Base-by-base conservation (phyloP, 1,139 yeast species). In the Saccharomyces hybrid region DNA sequence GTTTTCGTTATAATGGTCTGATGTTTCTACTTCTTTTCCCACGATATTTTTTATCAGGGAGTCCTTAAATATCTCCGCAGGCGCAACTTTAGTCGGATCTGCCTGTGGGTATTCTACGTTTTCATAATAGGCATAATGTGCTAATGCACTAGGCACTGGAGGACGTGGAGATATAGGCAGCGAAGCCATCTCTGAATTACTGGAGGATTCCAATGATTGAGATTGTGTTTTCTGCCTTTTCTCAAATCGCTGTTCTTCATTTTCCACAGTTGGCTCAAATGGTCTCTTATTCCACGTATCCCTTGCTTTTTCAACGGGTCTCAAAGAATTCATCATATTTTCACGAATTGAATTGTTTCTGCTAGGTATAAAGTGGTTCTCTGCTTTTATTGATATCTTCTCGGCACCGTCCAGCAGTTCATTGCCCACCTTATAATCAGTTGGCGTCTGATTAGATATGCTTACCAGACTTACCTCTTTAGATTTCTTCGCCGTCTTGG, bases 1-100 rank as follows among this genome's bases (percentile, higher is more conserved):
- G 41, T 60, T 56, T 27, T 58, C 54, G 30, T 57, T 56, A 53
- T 57, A 62, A 47, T 60, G 54, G 50, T 62, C 57, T 11, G 56
- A 54, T 46, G 57, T 51, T 48, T 47, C 41, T 26, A 47, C 49
- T 14, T 54, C 51, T 26, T 52, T 50, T 41, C 31, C 50, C 34
- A 55, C 31, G 8, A 54, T 50, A 34, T 53, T 57, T 14, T 51
- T 47, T 7, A 52, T 31, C 30, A 56, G 31, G 23, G 47, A 49
- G 27, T 52, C 53, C 42, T 41, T 26, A 32, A 41, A 54, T 46
- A 34, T 51, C 49, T 54, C 41, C 28, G 46, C 14, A 8, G 46
- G 52, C 13, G 48, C 56, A 31, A 57, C 47, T 20, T 58, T 58
- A 3, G 60, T 57, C 13, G 60, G 58, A 20, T 56, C 54, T 9